Evolutionary conservation across 2,329 filamentous ascomycete genomes (phyloP), one percentile per base, ranked within the genome.

Genomic region (Phialocephala subalpina): DNA sequence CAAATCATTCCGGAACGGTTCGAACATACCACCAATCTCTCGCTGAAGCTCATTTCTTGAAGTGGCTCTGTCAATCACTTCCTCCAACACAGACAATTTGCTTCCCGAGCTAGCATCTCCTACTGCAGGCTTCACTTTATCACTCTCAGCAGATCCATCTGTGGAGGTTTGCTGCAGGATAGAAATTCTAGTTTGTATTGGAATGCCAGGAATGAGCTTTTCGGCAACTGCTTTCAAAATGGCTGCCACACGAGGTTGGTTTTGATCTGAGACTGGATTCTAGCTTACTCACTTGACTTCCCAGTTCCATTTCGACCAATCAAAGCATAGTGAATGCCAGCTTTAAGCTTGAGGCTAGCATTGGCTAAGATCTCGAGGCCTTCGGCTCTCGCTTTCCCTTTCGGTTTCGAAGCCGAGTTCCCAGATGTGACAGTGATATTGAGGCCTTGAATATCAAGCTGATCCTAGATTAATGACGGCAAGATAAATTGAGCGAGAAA

Each of bases 221-320:
- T 93, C 89, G 4, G 89, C 90, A 70, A 97, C 89, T 1, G 93
- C 92, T 73, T 87, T 87, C 18, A 96, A 81, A 7, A 95, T 79
- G 0, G 92, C 89, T 91, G 55, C 7, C 29, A 55, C 16, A 20
- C 27, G 8, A 49, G 14, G 33, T 18, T 18, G 29, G 49, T 16
- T 33, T 33, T 52, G 8, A 20, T 5, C 11, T 14, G 4, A n/a
- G 9, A 16, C 3, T 18, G 16, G 6, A 40, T 18, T 9, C 20
- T 16, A 14, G 20, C 18, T 25, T 20, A 74, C 84, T 77, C 78
- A 90, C 89, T 95, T 3, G 92, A 94, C 75, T 97, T 97, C 6
- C 93, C 93, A 1, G 89, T 91, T 0, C 93, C 93, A 78, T 97
- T 97, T 7, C 92, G 85, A 0, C 93, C 93, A 22, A 95, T 82